These are phyloP conservation scores for Calonectria henricotiae DNA, from an alignment of 2,329 filamentous ascomycete species.

Conservation along the genomic window DNA sequence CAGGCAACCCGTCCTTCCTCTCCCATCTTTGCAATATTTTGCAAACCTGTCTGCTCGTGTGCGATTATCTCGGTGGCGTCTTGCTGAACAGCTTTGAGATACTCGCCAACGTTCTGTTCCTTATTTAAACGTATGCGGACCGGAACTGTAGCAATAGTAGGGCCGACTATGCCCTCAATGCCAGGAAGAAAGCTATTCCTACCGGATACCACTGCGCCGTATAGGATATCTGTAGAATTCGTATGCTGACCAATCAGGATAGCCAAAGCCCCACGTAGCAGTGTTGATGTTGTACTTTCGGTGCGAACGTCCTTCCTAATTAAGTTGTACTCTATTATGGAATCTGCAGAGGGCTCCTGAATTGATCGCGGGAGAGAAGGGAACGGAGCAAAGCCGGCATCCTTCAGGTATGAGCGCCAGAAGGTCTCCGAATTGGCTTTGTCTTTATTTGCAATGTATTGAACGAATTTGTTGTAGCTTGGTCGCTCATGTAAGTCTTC, in stretches of 20 bases:
- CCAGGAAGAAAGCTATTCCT: slow-evolving; percentile 46
- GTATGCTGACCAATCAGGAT: slow-evolving; percentile 43
- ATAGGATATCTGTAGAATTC: slow-evolving; percentile 45
- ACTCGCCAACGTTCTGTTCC: slow-evolving; percentile 55
- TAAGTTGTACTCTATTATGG: slow-evolving; percentile 10
- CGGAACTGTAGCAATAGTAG: slow-evolving; percentile 37
- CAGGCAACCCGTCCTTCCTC: neutral
- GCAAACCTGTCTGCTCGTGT: slow-evolving; percentile 36
- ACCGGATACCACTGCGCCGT: slow-evolving; percentile 48
- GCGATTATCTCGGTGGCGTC: slow-evolving; percentile 36
- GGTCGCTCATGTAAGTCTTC: neutral
- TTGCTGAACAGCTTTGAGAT: slow-evolving; percentile 56
- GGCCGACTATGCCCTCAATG: slow-evolving; percentile 46
- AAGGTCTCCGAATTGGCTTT: neutral
- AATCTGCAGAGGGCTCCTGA: slow-evolving; percentile 18
- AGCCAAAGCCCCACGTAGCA: slow-evolving; percentile 53
- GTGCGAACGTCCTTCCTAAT: neutral
- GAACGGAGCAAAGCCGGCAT: slow-evolving; percentile 20
- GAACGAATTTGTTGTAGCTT: slow-evolving; percentile 25
- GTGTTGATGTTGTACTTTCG: slow-evolving; percentile 32
- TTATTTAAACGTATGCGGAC: slow-evolving; percentile 51
- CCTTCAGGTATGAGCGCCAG: slow-evolving; percentile 22
- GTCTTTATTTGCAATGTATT: slow-evolving; percentile 2
- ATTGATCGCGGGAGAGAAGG: slow-evolving; percentile 26
- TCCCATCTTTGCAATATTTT: slow-evolving; percentile 20